Evolutionary conservation across 2,329 filamentous ascomycete species (phyloP).

Genomic region (Trichoderma sp.): DNA sequence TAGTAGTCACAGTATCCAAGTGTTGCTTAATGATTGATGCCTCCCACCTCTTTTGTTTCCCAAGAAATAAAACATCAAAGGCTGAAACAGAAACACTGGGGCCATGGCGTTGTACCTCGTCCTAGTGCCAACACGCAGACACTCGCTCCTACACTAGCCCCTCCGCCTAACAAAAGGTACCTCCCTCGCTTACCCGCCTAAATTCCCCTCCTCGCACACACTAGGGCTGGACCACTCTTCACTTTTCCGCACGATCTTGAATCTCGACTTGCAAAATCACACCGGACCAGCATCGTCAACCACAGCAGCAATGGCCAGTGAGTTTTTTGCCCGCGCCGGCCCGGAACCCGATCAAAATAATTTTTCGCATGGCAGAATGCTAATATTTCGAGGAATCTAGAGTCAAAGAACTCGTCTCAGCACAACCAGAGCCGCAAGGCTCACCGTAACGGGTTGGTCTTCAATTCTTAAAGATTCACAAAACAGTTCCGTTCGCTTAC

Average conservation of each 20-base stretch:
- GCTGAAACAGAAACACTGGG: background rate
- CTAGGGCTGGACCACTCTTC: conserved; percentile 22
- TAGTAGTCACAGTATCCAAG: no score
- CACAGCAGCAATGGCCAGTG: conserved; percentile 20
- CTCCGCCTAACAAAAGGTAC: background rate
- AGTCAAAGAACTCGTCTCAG: conserved; percentile 99
- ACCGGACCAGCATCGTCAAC: conserved; percentile 14
- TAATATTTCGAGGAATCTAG: conserved; percentile 48
- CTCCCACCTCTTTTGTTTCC: no score
- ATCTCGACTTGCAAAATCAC: conserved; percentile 20
- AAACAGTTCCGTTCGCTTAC: conserved; percentile 28
- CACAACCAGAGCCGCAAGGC: conserved; percentile 98
- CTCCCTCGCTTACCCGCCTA: conserved; percentile 7
- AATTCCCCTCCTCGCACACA: conserved; percentile 17
- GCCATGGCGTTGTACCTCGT: background rate
- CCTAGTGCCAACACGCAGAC: background rate
- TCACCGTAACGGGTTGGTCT: conserved; percentile 94
- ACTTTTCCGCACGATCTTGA: conserved; percentile 23
- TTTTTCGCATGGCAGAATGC: background rate
- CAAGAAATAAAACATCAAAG: background rate
- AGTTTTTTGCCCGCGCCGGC: background rate
- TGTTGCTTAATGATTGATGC: no score
- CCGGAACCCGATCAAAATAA: background rate
- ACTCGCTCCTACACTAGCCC: background rate
- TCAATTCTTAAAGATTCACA: background rate